phyloP scores from a whole-genome alignment of 495 filamentous ascomycete species.

The Tuber magnatum region DNA sequence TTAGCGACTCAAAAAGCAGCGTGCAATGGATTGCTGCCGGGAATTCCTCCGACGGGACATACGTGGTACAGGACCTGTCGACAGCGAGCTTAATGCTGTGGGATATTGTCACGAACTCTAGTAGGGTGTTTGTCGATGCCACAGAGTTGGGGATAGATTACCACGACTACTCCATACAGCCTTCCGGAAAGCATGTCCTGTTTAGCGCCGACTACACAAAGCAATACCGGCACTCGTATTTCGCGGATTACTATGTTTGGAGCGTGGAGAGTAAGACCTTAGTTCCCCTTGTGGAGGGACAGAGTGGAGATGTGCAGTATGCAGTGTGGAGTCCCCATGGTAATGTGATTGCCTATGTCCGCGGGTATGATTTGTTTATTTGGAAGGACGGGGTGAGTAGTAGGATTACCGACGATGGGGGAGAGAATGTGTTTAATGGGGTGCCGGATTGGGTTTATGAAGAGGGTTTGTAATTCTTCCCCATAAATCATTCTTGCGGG shows the following conservation, averaged over 20 bases:
- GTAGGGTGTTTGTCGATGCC: constrained; percentile 46
- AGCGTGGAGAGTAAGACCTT: constrained; percentile 47
- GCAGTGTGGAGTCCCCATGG: constrained; percentile 48
- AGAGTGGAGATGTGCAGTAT: constrained; percentile 52
- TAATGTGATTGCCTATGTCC: constrained; percentile 51
- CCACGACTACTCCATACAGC: constrained; percentile 44
- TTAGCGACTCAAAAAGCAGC: constrained; percentile 40
- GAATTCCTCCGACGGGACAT: constrained; percentile 48
- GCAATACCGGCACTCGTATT: constrained; percentile 53
- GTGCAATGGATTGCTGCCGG: constrained; percentile 46
- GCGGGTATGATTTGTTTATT: constrained; percentile 52
- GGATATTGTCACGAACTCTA: constrained; percentile 47
- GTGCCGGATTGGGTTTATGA: constrained; percentile 52
- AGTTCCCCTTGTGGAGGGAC: constrained; percentile 46
- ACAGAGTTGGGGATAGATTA: constrained; percentile 27
- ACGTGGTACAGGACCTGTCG: constrained; percentile 38
- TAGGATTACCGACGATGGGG: constrained; percentile 51
- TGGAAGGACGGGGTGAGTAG: constrained; percentile 47
- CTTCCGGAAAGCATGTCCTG: constrained; percentile 47
- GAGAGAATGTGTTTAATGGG: constrained; percentile 50
- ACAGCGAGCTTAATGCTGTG: constrained; percentile 46
- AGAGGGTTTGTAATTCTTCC: constrained; percentile 40
- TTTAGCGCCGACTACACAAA: constrained; percentile 53
- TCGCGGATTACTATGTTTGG: constrained; percentile 52
- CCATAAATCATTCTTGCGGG: neutral